Conservation (phyloP, 2,329 filamentous ascomycete species). For the Aspergillus proliferans region DNA sequence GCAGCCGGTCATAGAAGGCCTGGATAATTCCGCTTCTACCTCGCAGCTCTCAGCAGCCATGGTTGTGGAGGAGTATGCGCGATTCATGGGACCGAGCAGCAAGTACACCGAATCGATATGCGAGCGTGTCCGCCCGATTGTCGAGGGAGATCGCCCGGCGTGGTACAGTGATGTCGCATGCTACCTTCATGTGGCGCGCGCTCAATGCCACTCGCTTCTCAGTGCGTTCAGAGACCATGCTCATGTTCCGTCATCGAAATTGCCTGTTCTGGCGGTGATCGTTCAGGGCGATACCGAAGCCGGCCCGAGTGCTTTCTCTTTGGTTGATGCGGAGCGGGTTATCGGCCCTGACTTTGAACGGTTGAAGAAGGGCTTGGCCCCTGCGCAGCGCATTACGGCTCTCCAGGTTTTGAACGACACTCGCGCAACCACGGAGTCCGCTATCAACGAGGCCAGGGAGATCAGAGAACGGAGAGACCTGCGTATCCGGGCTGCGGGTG, state of each 20-base stretch:
- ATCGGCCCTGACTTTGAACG: slow-evolving; percentile 78
- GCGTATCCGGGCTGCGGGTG: slow-evolving; percentile 77
- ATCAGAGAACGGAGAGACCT: slow-evolving; percentile 78
- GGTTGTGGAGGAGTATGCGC: slow-evolving; percentile 83
- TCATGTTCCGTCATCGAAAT: slow-evolving; percentile 66
- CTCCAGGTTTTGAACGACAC: slow-evolving; percentile 73
- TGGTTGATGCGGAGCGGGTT: slow-evolving; percentile 81
- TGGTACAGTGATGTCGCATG: slow-evolving; percentile 88
- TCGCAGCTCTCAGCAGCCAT: slow-evolving; percentile 79
- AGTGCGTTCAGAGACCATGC: slow-evolving; percentile 89
- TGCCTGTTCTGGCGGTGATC: slow-evolving; percentile 79
- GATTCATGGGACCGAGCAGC: slow-evolving; percentile 35
- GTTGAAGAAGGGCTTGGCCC: slow-evolving; percentile 80
- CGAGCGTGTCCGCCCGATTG: slow-evolving; percentile 61
- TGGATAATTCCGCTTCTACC: slow-evolving; percentile 71
- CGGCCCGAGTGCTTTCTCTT: slow-evolving; percentile 85
- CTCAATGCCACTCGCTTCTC: slow-evolving; percentile 83
- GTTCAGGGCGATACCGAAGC: slow-evolving; percentile 91
- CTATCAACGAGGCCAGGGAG: slow-evolving; percentile 71
- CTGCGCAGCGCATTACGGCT: slow-evolving; percentile 79
- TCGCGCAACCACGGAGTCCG: slow-evolving; percentile 60
- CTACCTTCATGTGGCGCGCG: slow-evolving; percentile 80
- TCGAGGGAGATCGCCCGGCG: slow-evolving; percentile 72
- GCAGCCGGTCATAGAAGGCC: slow-evolving; percentile 62
- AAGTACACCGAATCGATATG: slow-evolving; percentile 39